Evolutionary conservation across 345 rosid species (phyloP).

Genomic region (Adansonia digitata): DNA sequence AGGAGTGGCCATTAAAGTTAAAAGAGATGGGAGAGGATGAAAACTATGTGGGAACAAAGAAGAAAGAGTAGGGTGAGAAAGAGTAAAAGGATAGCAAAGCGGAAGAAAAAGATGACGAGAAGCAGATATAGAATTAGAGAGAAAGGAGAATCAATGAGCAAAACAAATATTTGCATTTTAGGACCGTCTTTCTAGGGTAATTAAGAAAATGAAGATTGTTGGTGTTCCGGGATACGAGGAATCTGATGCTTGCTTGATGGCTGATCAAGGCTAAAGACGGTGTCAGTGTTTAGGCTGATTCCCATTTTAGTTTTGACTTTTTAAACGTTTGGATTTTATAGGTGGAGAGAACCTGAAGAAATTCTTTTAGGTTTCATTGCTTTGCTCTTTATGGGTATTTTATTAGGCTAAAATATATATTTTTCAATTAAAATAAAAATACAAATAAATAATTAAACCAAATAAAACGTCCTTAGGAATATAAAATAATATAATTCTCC

Average conservation of each 20-base stretch:
- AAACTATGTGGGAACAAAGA: conserved; percentile 41
- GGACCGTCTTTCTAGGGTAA: not conserved
- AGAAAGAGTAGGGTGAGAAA: conserved; percentile 36
- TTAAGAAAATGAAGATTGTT: conserved; percentile 5
- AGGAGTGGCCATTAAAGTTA: conserved; percentile 39
- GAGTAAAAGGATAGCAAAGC: conserved; percentile 31
- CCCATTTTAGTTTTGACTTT: conserved; percentile 4
- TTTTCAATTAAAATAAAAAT: too few relatives aligned
- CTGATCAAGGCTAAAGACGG: not conserved
- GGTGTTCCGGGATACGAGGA: conserved; percentile 21
- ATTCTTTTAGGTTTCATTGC: too few relatives aligned
- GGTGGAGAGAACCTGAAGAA: not conserved
- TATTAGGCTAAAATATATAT: too few relatives aligned
- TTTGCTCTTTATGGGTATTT: too few relatives aligned
- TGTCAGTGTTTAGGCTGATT: conserved; percentile 7
- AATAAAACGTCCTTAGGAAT: too few relatives aligned
- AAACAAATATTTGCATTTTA: conserved; percentile 13
- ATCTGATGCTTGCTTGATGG: conserved; percentile 20
- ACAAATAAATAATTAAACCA: too few relatives aligned
- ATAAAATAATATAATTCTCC: too few relatives aligned
- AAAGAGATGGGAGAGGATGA: conserved; percentile 31
- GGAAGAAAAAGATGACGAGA: conserved; percentile 37
- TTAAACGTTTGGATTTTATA: not conserved
- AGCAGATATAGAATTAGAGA: conserved; percentile 30
- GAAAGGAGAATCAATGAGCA: conserved; percentile 45